Percentiles rank a stretch among this genome's conserved stretches.
These are phyloP conservation scores for Yamadazyma sp. DNA, from an alignment of 1,139 yeast genomes.

Conservation along the genomic window DNA sequence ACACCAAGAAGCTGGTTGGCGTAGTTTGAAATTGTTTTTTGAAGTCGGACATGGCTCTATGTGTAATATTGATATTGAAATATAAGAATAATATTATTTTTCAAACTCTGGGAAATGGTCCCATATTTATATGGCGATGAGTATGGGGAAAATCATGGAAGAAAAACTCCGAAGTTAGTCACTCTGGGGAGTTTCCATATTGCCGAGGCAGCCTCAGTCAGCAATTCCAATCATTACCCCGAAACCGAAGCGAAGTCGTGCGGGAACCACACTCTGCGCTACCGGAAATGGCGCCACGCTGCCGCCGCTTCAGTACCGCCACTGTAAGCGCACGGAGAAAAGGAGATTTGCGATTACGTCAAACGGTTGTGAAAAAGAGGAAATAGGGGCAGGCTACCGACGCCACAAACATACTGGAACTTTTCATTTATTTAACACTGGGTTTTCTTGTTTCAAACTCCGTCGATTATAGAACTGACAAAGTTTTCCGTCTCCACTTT, in stretches of 20 bases:
- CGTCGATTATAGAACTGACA: constrained; percentile 47
- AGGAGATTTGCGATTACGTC: neutral
- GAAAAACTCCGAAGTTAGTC: constrained; percentile 10
- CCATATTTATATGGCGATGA: constrained; percentile 6
- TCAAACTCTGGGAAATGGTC: neutral
- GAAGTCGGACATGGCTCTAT: constrained; percentile 14
- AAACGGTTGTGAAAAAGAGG: too few relatives aligned
- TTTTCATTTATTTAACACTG: neutral
- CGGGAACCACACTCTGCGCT: neutral
- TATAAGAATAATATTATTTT: too few relatives aligned
- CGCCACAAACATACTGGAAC: too few relatives aligned
- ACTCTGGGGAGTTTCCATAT: neutral
- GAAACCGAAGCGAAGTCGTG: neutral
- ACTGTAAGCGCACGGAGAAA: neutral
- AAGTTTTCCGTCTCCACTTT: constrained; percentile 61
- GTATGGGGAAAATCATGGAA: constrained; percentile 9
- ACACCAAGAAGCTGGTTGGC: constrained; percentile 39
- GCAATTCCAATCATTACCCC: too few relatives aligned
- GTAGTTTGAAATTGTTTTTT: constrained; percentile 15
- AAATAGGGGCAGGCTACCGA: neutral
- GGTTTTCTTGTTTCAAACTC: constrained; percentile 16
- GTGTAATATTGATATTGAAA: neutral
- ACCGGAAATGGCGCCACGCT: neutral
- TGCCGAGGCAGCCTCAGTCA: neutral
- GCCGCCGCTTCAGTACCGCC: too few relatives aligned